A percentile compares a stretch with the other conserved stretches of the same genome.
Conservation (phyloP, 1,139 yeast species). For the Blastobotrys serpentis region DNA sequence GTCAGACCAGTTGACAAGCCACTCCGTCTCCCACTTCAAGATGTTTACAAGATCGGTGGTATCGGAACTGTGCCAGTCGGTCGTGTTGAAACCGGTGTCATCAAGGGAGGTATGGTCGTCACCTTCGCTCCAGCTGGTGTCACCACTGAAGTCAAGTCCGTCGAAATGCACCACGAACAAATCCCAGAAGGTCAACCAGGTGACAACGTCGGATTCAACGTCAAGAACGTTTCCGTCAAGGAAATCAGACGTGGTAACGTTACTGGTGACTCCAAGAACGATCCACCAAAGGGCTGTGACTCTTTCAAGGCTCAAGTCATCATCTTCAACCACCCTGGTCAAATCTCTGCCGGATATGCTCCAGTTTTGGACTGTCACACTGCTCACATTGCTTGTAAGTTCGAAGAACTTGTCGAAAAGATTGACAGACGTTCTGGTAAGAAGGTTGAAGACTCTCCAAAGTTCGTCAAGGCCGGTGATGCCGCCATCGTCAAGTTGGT, state of each 20-base stretch:
- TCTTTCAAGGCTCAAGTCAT: conserved; percentile 89
- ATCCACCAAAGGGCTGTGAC: conserved; percentile 81
- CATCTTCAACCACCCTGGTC: conserved; percentile 92
- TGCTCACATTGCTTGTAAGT: conserved; percentile 92
- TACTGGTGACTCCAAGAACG: conserved; percentile 94
- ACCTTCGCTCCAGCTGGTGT: conserved; percentile 91
- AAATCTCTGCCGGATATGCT: conserved; percentile 88
- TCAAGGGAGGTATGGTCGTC: conserved; percentile 90
- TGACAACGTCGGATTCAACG: conserved; percentile 95
- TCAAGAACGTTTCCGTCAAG: conserved; percentile 91
- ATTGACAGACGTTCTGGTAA: conserved; percentile 95
- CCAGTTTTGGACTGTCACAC: conserved; percentile 95
- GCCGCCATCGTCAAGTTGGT: conserved; percentile 90
- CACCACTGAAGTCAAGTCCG: conserved; percentile 91
- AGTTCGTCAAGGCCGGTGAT: conserved; percentile 90
- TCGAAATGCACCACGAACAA: conserved; percentile 92
- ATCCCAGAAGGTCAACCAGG: conserved; percentile 85
- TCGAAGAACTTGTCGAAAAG: conserved; percentile 80
- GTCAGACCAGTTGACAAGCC: conserved; percentile 85
- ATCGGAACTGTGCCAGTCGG: conserved; percentile 94
- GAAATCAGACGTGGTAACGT: conserved; percentile 96
- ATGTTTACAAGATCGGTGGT: conserved; percentile 93
- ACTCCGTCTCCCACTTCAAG: conserved; percentile 88
- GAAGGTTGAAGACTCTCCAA: conserved; percentile 77
- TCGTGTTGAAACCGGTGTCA: conserved; percentile 89